Conservation (phyloP, 176 grass and related monocot species). For the Zizania latifolia region DNA sequence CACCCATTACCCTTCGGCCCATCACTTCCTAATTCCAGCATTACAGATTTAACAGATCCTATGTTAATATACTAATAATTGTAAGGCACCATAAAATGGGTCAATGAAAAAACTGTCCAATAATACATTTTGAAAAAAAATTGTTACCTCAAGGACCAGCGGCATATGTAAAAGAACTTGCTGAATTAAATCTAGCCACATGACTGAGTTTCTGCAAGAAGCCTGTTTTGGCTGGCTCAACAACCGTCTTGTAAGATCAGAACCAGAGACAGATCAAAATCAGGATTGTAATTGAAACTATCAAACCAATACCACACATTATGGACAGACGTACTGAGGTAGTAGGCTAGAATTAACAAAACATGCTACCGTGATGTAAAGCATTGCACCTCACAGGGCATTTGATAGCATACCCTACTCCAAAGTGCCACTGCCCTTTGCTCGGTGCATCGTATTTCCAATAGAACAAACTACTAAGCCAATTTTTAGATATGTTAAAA, state of each 20-base stretch:
- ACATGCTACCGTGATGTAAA: too few species aligned
- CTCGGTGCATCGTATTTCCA: too few species aligned
- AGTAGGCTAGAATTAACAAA: not conserved
- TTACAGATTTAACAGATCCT: not conserved
- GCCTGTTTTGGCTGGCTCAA: not conserved
- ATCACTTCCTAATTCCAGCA: not conserved
- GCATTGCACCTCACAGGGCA: too few species aligned
- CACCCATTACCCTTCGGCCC: not conserved
- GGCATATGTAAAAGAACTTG: not conserved
- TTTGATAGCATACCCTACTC: too few species aligned
- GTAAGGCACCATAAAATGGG: not conserved
- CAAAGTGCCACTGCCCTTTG: too few species aligned
- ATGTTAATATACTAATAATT: not conserved
- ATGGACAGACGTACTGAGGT: not conserved
- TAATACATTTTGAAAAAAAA: slow-evolving; percentile 7
- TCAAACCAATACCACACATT: not conserved
- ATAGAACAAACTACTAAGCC: too few species aligned
- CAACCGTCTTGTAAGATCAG: not conserved
- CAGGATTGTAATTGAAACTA: not conserved
- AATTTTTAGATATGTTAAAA: too few species aligned
- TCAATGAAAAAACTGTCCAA: too few species aligned
- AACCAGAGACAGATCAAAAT: not conserved
- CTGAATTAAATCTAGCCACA: not conserved
- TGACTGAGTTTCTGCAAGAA: not conserved
- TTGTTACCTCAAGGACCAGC: not conserved